Base-by-base conservation (phyloP, 2,329 filamentous ascomycete genomes). In the Cercospora zeae-maydis region DNA sequence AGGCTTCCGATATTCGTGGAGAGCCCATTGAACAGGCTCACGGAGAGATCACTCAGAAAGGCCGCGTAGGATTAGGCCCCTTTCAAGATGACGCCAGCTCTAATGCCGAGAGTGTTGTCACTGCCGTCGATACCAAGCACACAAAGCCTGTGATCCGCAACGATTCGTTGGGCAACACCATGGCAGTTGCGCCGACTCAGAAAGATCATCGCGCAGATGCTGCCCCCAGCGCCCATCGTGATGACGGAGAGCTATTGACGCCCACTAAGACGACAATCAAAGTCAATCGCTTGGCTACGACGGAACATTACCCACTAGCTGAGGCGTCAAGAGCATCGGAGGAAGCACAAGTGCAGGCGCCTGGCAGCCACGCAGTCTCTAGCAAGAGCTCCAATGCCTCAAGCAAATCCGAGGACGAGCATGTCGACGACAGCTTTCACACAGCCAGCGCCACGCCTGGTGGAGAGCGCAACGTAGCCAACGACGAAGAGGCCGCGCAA, bases 381-480 rank as follows among this genome's bases (percentile, higher is more conserved):
- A 37, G 6, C 10, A 52, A 37, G n/a, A 30, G 39, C 16, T 52
- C 30, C 16, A 54, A 62, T 16, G 55, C 55, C 4, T 27, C 47
- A 14, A 37, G n/a, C 57, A 66, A 67, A 52, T 34, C 58, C 4
- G 64, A 69, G 19, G 68, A 67, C 6, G 71, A 73, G 19, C 65
- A 66, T 30, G 59, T 65, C 9, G 72, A 74, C 27, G 72, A 74
- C 42, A 75, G 73, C 60, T 74, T 75, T 53, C 71, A 73, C 59
- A 74, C 72, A 19, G 72, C 73, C 8, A 70, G 58, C 24, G 70
- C 66, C 14, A 70, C 68, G 7, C 71, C 70, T 8, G 64, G 61
- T 31, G 42, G 39, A 33, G 60, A 36, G 54, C 33, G 6, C 24
- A 24, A 10, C 11, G 14, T 19, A 19, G 13, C 21, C 21, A 13